Percentiles rank a stretch among this genome's conserved stretches.
phyloP scores from a whole-genome alignment of 2,329 filamentous ascomycete genomes.

The Claviceps cyperi region DNA sequence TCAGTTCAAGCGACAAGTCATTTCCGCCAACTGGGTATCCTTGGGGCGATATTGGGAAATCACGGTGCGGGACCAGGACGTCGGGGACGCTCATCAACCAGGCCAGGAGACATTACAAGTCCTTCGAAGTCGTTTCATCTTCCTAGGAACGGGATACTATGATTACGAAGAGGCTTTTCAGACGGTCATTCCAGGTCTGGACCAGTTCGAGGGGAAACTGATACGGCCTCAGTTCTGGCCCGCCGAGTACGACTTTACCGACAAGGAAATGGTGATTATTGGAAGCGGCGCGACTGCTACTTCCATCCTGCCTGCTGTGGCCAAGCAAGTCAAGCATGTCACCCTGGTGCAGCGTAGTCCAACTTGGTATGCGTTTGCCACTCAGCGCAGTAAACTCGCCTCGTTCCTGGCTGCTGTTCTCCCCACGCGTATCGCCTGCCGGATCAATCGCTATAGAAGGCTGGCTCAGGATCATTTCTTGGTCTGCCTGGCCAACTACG shows the following conservation, averaged over 20 bases:
- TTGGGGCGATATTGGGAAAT: constrained; percentile 39
- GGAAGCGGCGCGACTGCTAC: constrained; percentile 55
- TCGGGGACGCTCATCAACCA: neutral
- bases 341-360: constrained; percentile 60
- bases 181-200: constrained; percentile 30
- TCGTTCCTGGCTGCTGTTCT: constrained; percentile 24
- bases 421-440: constrained; percentile 27
- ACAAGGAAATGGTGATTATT: constrained; percentile 51
- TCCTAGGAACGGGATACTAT: constrained; percentile 50
- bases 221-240: constrained; percentile 67
- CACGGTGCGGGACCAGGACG: constrained; percentile 16
- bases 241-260: constrained; percentile 45
- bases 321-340: constrained; percentile 40
- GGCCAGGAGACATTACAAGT: neutral
- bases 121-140: constrained; percentile 33
- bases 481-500: constrained; percentile 32
- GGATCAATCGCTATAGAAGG: constrained; percentile 32
- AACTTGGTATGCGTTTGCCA: constrained; percentile 40
- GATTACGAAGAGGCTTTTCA: constrained; percentile 48
- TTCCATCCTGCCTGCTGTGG: constrained; percentile 47
- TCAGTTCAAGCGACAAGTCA: constrained; percentile 33
- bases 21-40: constrained; percentile 38
- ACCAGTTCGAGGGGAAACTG: constrained; percentile 25
- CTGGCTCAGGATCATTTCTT: constrained; percentile 26
- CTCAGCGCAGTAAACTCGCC: constrained; percentile 24